Conservation (phyloP, 108 stramenopile genomes). For the Chaetoceros tenuissimus region DNA sequence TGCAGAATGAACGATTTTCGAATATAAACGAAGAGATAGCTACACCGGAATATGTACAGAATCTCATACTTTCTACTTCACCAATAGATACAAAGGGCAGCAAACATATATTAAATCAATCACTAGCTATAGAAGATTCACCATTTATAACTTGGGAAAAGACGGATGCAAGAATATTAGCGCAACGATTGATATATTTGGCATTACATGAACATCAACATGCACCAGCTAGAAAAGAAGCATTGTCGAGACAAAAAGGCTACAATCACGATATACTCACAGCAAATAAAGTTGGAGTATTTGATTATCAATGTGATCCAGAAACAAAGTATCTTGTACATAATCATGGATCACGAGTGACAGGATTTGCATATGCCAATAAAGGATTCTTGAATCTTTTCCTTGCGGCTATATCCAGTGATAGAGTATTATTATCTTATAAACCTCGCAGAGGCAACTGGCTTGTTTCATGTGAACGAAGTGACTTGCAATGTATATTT, state of each 20-base stretch:
- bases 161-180: too few species aligned
- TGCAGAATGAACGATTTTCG: too few species aligned
- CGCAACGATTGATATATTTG: conserved; percentile 30
- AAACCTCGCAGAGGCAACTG: conserved; percentile 19
- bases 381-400: too few species aligned
- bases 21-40: too few species aligned
- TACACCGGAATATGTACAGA: too few species aligned
- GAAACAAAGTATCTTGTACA: conserved; percentile 30
- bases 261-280: not conserved
- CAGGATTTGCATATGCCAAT: conserved; percentile 27
- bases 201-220: conserved; percentile 36
- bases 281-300: conserved; percentile 15
- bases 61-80: too few species aligned
- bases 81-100: too few species aligned
- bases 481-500: not conserved
- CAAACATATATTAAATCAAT: too few species aligned
- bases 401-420: too few species aligned
- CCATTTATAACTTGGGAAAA: too few species aligned
- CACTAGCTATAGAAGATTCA: too few species aligned
- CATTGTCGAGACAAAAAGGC: conserved; percentile 5
- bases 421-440: too few species aligned
- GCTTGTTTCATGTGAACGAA: conserved; percentile 13
- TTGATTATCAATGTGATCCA: conserved; percentile 44
- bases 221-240: conserved; percentile 23
- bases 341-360: conserved; percentile 9